Evolutionary conservation across 805 yeast genomes (phyloP), one percentile per base, ranked within the genome.

Genomic region (Saccharomyces eubayanus): DNA sequence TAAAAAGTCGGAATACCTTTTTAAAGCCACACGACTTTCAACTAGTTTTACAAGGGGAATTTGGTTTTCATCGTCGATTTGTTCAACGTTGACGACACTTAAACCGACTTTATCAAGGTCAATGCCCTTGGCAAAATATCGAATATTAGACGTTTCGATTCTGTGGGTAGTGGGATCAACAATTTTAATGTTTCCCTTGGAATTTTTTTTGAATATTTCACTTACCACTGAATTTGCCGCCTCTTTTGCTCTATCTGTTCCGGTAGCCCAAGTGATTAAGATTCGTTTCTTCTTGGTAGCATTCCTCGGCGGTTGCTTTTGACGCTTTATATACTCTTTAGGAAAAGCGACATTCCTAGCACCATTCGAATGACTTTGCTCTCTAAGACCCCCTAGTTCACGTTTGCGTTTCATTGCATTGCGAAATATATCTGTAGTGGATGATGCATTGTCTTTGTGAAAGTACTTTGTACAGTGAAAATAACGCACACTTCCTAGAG

Each of bases 11-110:
- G 66, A 62, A 45, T 62, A 67, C 36, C 53, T 61, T 51, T 64
- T 64, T 24, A 67, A 46, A 2, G 71, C 72, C 1, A 53, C 49
- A 48, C 60, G 58, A 12, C 55, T 49, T 14, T 64, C 67, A 4
- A 69, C 62, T 14, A 58, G 40, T 49, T 68, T 69, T 0, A 69
- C 59, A 8, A 68, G 51, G 0, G 72, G 71, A 3, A 67, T 54
- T 16, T 55, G 51, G 11, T 48, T 50, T 12, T 46, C 41, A 21
- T 61, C 60, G 16, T 55, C 58, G 2, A 55, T 50, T 30, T 55
- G 53, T 29, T 59, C 59, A 9, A 64, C 52, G 52, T 66, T 61
- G 2, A 59, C 72, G 45, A 69, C 57, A 6, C 56, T 48, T 20
- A 69, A 40, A 0, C 71, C 70, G 6, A 50, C 43, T 45, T 55